phyloP scores from a whole-genome alignment of 345 rosid genomes.

The Corchorus olitorius region DNA sequence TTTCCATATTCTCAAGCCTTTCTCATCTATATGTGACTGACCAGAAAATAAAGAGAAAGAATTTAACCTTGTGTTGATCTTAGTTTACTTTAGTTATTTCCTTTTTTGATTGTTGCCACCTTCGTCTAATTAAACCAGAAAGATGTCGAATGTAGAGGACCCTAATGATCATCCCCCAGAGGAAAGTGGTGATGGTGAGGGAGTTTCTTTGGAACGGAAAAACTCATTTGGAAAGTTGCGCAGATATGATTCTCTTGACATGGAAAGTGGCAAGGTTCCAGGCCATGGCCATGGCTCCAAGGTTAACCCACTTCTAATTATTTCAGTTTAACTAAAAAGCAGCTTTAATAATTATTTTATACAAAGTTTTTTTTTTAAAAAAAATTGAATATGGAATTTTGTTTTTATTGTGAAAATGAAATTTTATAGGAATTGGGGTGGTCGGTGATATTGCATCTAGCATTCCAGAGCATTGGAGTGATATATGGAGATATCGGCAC shows the following conservation, averaged over 20 bases:
- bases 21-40: background rate
- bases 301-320: constrained; percentile 18
- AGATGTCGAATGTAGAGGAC: background rate
- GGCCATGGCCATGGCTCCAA: constrained; percentile 27
- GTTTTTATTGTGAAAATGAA: too few relatives aligned
- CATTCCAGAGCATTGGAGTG: constrained; percentile 64
- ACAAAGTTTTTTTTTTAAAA: too few relatives aligned
- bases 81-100: background rate
- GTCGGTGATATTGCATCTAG: constrained; percentile 44
- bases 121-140: background rate
- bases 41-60: background rate
- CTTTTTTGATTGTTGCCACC: background rate
- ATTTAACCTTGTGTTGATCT: too few relatives aligned
- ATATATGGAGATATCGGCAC: constrained; percentile 68
- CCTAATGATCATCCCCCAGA: background rate
- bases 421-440: constrained; percentile 27
- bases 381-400: too few relatives aligned
- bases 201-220: constrained; percentile 15
- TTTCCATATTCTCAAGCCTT: too few relatives aligned
- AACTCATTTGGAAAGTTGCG: constrained; percentile 30
- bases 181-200: background rate
- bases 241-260: constrained; percentile 45
- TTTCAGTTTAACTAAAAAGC: background rate
- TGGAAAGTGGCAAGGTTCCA: constrained; percentile 27
- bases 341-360: too few relatives aligned